Percentiles rank a stretch among this genome's conserved stretches.
These are phyloP conservation scores for Fraxinus americana DNA, from an alignment of 257 asterid species.

Conservation along the genomic window DNA sequence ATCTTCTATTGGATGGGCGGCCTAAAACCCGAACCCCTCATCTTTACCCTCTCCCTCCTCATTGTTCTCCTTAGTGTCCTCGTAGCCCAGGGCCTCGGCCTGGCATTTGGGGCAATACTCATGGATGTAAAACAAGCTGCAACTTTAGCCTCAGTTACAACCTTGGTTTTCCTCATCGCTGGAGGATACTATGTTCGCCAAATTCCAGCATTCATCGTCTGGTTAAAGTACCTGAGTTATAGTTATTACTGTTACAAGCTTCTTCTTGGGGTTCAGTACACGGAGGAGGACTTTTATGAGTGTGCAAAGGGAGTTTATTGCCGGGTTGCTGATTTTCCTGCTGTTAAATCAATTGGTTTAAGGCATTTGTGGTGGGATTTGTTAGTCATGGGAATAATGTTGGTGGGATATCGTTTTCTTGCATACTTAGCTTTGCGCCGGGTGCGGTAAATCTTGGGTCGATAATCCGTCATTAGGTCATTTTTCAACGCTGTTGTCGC, in stretches of 20 bases:
- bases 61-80: constrained; percentile 85
- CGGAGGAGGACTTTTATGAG: constrained; percentile 64
- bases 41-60: constrained; percentile 80
- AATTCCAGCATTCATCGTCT: constrained; percentile 78
- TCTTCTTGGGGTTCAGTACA: constrained; percentile 87
- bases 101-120: constrained; percentile 87
- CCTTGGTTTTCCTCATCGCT: constrained; percentile 84
- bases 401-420: constrained; percentile 71
- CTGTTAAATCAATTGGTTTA: constrained; percentile 72
- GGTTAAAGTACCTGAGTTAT: constrained; percentile 83
- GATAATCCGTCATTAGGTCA: background rate
- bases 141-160: constrained; percentile 89
- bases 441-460: constrained; percentile 40
- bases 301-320: constrained; percentile 70
- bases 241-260: constrained; percentile 91
- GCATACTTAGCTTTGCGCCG: constrained; percentile 85
- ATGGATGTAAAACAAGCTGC: constrained; percentile 98
- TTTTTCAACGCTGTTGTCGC: too few relatives aligned
- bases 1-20: constrained; percentile 99
- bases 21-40: constrained; percentile 73
- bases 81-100: constrained; percentile 84
- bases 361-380: constrained; percentile 71
- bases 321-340: constrained; percentile 74
- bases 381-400: constrained; percentile 69
- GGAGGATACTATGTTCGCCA: constrained; percentile 94